Evolutionary conservation across 768 basidiomycete genomes (phyloP).

Genomic region (Dacryopinax primogenitus): DNA sequence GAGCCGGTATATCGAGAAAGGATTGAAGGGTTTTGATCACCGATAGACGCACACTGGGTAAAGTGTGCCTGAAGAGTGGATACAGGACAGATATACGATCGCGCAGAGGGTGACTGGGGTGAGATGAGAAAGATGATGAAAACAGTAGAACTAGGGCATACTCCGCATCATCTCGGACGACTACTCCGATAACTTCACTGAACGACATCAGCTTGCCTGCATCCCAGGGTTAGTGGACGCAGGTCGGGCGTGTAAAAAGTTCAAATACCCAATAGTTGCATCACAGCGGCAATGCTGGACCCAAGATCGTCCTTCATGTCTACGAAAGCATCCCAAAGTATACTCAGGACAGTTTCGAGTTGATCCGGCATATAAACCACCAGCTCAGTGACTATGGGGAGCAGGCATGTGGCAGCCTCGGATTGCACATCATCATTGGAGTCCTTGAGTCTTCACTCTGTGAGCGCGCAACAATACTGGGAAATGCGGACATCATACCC

Average conservation of each 20-base stretch:
- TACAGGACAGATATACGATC: constrained; percentile 76
- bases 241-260: constrained; percentile 8
- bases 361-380: constrained; percentile 62
- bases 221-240: background rate
- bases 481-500: constrained; percentile 43
- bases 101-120: constrained; percentile 60
- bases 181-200: constrained; percentile 59
- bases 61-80: constrained; percentile 96
- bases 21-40: constrained; percentile 80
- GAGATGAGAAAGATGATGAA: constrained; percentile 2
- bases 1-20: constrained; percentile 65
- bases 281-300: constrained; percentile 90
- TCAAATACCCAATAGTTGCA: constrained; percentile 80
- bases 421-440: constrained; percentile 92
- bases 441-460: constrained; percentile 55
- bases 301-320: constrained; percentile 95
- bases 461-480: constrained; percentile 9
- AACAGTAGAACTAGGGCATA: background rate
- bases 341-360: constrained; percentile 58
- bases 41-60: constrained; percentile 79
- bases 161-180: constrained; percentile 37
- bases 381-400: constrained; percentile 74
- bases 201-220: constrained; percentile 73
- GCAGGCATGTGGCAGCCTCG: constrained; percentile 81
- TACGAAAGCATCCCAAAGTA: constrained; percentile 79